These are phyloP conservation scores for Psilocybe azurescens DNA, from an alignment of 768 basidiomycete genomes.

Conservation along the genomic window DNA sequence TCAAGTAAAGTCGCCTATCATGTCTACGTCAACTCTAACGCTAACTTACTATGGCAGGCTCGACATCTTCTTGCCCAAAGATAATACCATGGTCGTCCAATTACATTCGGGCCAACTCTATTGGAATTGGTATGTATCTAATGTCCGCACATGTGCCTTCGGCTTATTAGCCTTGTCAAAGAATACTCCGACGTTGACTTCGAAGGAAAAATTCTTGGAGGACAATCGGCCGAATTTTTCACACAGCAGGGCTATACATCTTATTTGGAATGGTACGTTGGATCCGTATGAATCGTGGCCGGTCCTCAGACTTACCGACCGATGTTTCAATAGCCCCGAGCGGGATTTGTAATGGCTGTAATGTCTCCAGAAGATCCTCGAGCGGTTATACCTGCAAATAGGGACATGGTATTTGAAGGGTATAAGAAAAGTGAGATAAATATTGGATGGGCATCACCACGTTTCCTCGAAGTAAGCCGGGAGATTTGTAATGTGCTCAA, in stretches of 20 bases:
- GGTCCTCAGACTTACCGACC: background rate
- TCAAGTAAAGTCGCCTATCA: background rate
- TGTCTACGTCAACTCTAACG: background rate
- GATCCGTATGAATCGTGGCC: background rate
- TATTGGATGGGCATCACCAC: background rate
- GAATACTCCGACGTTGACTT: background rate
- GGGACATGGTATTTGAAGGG: slow-evolving; percentile 1
- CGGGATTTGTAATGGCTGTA: background rate
- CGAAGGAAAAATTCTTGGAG: slow-evolving; percentile 1
- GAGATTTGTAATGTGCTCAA: too few relatives aligned
- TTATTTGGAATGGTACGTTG: background rate
- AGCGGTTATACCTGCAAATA: background rate
- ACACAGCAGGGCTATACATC: background rate
- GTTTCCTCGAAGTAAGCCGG: background rate
- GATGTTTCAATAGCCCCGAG: background rate
- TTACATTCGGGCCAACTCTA: background rate
- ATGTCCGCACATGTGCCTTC: background rate
- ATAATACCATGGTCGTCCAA: slow-evolving; percentile 3
- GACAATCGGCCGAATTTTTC: slow-evolving; percentile 1
- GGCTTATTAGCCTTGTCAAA: background rate
- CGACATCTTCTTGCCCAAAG: background rate
- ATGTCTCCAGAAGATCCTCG: background rate
- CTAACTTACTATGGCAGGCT: background rate
- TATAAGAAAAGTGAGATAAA: background rate
- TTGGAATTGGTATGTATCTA: background rate